Evolutionary conservation across 2,329 filamentous ascomycete genomes (phyloP).

Genomic region (Fusarium torulosum): DNA sequence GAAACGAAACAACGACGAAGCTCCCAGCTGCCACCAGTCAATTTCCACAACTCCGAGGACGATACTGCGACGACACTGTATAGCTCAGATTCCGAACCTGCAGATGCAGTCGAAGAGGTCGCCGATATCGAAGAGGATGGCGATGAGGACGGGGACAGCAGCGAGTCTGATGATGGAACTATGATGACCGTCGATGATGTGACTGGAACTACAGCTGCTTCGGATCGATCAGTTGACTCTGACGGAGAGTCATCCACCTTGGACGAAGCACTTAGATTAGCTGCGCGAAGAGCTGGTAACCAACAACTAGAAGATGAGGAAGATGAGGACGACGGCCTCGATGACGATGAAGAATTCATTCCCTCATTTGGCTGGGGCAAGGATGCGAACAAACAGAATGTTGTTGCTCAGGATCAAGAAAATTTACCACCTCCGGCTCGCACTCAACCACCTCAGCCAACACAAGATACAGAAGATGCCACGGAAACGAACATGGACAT

Average conservation of each 20-base stretch:
- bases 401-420: constrained; percentile 58
- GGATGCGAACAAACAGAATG: constrained; percentile 58
- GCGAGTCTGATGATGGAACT: constrained; percentile 79
- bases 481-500: constrained; percentile 57
- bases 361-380: constrained; percentile 82
- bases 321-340: constrained; percentile 63
- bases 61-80: constrained; percentile 80
- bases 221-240: constrained; percentile 69
- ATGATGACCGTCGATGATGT: constrained; percentile 87
- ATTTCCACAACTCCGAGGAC: constrained; percentile 74
- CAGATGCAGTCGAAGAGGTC: constrained; percentile 67
- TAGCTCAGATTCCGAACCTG: constrained; percentile 73
- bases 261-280: constrained; percentile 82
- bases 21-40: constrained; percentile 74
- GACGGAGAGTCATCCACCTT: constrained; percentile 77
- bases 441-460: constrained; percentile 22
- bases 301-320: constrained; percentile 69
- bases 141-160: constrained; percentile 60
- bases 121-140: constrained; percentile 64
- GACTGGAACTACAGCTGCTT: constrained; percentile 75
- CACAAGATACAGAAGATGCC: constrained; percentile 44
- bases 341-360: constrained; percentile 76
- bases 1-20: constrained; percentile 72
- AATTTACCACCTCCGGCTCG: constrained; percentile 41
- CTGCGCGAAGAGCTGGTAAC: constrained; percentile 80